Percentiles rank a stretch among this genome's conserved stretches.
phyloP scores from a whole-genome alignment of 2,329 filamentous ascomycete genomes.

The Curvularia sp. region DNA sequence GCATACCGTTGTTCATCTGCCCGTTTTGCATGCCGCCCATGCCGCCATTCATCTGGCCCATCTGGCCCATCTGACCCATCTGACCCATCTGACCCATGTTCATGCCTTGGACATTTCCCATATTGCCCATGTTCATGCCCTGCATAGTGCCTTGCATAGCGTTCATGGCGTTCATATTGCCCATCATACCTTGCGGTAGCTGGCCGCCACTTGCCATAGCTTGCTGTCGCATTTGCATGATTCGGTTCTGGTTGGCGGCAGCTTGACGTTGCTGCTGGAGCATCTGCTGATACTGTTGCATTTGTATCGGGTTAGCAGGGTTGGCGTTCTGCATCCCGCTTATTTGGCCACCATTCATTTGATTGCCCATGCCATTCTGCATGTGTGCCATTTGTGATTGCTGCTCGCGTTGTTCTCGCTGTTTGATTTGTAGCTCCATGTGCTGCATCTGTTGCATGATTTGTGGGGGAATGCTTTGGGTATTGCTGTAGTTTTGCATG shows the following conservation, averaged over 20 bases:
- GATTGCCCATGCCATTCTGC: slow-evolving; percentile 24
- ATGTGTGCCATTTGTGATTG: slow-evolving; percentile 31
- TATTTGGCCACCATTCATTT: slow-evolving; percentile 38
- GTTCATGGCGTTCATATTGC: slow-evolving; percentile 23
- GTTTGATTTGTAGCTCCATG: slow-evolving; percentile 38
- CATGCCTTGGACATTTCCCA: slow-evolving; percentile 29
- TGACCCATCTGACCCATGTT: slow-evolving; percentile 22
- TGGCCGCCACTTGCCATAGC: slow-evolving; percentile 42
- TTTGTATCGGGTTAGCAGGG: slow-evolving; percentile 37
- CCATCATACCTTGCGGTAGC: slow-evolving; percentile 43
- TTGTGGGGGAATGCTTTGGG: slow-evolving; percentile 36
- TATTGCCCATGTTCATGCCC: slow-evolving; percentile 40
- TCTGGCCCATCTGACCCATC: slow-evolving; percentile 18
- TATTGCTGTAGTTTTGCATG: slow-evolving; percentile 31
- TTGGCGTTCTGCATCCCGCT: slow-evolving; percentile 29
- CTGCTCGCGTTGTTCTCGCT: slow-evolving; percentile 32
- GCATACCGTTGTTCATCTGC: slow-evolving; percentile 27
- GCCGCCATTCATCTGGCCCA: slow-evolving; percentile 22
- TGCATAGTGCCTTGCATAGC: slow-evolving; percentile 39
- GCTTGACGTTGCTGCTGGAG: slow-evolving; percentile 46
- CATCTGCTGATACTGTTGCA: slow-evolving; percentile 46
- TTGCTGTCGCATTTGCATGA: slow-evolving; percentile 44
- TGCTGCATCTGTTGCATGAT: slow-evolving; percentile 38
- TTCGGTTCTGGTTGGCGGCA: slow-evolving; percentile 45
- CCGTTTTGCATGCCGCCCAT: slow-evolving; percentile 28